These are phyloP conservation scores for Rhodamnia argentea DNA, from an alignment of 345 rosid genomes.

Conservation along the genomic window DNA sequence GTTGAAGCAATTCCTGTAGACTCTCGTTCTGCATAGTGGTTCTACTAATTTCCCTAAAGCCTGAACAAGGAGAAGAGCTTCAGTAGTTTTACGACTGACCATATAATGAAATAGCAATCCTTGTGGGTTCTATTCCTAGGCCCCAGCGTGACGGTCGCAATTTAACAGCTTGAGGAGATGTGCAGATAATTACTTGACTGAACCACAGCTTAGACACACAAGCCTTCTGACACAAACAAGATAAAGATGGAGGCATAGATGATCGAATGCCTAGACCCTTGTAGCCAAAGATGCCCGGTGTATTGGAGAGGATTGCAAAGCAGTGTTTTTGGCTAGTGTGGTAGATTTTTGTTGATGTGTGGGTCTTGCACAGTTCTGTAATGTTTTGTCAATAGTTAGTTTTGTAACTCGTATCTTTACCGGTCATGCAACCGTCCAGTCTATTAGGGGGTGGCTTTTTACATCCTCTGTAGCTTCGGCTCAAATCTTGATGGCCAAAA, in stretches of 20 bases:
- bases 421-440: neutral
- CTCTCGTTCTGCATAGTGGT: conserved; percentile 1
- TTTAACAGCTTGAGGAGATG: neutral
- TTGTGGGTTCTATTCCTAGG: neutral
- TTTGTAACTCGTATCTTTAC: neutral
- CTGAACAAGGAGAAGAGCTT: neutral
- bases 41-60: neutral
- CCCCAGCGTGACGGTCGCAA: neutral
- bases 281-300: neutral
- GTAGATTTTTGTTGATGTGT: neutral
- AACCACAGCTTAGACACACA: neutral
- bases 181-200: neutral
- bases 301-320: neutral
- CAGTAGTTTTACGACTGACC: neutral
- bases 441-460: neutral
- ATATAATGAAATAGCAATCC: neutral
- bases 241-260: neutral
- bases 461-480: neutral
- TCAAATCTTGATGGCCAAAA: neutral
- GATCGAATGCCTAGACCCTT: neutral
- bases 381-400: neutral
- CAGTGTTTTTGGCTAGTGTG: neutral
- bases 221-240: neutral
- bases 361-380: neutral
- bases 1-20: conserved; percentile 11